Evolutionary conservation across 768 basidiomycete species (phyloP), one percentile per base, ranked within the genome.

Genomic region (Boletus pseudo-olivaceus): DNA sequence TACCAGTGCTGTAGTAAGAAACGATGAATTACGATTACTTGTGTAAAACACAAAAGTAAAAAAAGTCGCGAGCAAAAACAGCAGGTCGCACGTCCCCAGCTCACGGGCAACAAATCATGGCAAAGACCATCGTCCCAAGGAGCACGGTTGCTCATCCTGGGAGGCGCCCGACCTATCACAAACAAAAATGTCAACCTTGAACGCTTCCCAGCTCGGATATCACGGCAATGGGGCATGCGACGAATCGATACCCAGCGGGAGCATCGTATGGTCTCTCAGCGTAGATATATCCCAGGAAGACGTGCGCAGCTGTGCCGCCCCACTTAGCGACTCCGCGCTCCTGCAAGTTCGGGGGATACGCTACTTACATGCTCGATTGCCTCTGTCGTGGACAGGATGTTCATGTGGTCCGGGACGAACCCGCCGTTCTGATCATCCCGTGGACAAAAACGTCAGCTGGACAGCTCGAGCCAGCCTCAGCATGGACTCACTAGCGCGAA

Each of bases 391-490:
- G 85, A 76, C 14, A 92, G 62, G 20, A 92, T 69, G 63, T 91
- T 88, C 88, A 92, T 90, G 60, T 91, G 86, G 57, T 89, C 82
- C 9, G 88, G 88, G 30, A 81, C 56, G 37, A 64, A 68, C 20
- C 81, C 78, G 26, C 78, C 72, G 47, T 83, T 82, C 82, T 82
- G 60, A 52, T 45, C n/a, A 23, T 33, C 33, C n/a, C 33, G 2
- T 3, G 6, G 23, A 11, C 45, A 19, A 23, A 4, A 45, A 7
- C 17, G 3, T 42, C 2, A 57, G 35, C 29, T 15, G 47, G 45
- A 35, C 39, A 27, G 10, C 17, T 19, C 38, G 11, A 19, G 39
- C 43, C 32, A 23, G 26, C 17, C 12, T 20, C 20, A 2, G 23
- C 19, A 42, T 15, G 23, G 23, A 72, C 83, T 58, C 52, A 88